Base-by-base conservation (phyloP, 257 asterid genomes). In the Nicotiana benthamiana region DNA sequence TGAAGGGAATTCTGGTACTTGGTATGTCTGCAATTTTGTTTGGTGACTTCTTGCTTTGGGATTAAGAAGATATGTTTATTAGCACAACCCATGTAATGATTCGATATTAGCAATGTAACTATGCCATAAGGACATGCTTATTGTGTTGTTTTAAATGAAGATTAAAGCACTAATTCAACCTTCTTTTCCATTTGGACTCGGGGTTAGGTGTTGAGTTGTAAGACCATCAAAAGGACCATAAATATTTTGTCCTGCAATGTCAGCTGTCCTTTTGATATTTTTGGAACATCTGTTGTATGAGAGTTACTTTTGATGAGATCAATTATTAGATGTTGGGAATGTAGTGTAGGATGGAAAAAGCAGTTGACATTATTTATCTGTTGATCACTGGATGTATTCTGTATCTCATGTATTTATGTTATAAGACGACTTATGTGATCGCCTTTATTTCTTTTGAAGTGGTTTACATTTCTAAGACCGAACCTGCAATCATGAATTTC, bases 21-120 rank as follows among this genome's bases (percentile, higher is more conserved):
- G 86, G 86, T 83, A 57, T 26, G 63, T 52, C 59, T 22, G 79
- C 34, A 9, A 34, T 46, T 24, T 70, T 70, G 57, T 3, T 40
- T 43, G 77, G 57, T 43, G 34, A 22, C 34, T 54, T 70, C 57
- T 70, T 22, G 77, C 59, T 70, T 70, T 70, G 77, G 77, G 59
- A 70, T 43, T 43, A 30, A 70, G 43, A 70, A 32, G 61, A 74
- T 74, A 32, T 74, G 3, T 26, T 40, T 74, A 3, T 48, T 74
- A 74, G 15, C 26, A 48, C 26, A 16, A 72, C 8, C 22, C 27
- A 12, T 24, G 79, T 74, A 30, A 2, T 32, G 16, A 46, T 46
- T 48, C 61, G 9, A 48, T 74, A 12, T 7, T 13, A 24, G 22
- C 43, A 74, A 24, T 74, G 78, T 24, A 74, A 15, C 40, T 74